These are phyloP conservation scores for Hansenula anomala DNA, from an alignment of 1,139 yeast genomes.

Conservation along the genomic window DNA sequence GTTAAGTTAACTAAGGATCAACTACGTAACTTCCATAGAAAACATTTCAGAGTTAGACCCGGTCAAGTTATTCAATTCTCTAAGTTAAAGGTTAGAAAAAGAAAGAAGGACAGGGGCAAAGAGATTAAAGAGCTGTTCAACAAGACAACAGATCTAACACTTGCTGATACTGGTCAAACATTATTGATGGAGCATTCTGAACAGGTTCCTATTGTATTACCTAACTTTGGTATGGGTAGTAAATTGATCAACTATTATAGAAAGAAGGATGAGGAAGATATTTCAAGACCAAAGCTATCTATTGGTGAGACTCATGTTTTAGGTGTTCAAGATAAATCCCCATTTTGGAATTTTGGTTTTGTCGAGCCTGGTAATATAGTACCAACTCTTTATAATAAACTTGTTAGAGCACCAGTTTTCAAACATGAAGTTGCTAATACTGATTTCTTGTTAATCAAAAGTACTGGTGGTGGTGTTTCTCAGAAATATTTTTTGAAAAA, in stretches of 20 bases:
- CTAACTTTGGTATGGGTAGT: conserved; percentile 95
- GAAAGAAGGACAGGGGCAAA: conserved; percentile 86
- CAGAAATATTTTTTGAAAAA: conserved; percentile 54
- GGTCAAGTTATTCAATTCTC: conserved; percentile 75
- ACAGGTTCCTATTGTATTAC: conserved; percentile 77
- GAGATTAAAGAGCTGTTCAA: conserved; percentile 70
- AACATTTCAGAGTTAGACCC: conserved; percentile 69
- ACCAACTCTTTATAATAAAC: conserved; percentile 88
- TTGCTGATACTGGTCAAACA: conserved; percentile 77
- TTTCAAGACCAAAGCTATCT: conserved; percentile 79
- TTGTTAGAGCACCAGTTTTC: conserved; percentile 91
- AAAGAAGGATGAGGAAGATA: conserved; percentile 76
- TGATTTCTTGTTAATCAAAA: conserved; percentile 76
- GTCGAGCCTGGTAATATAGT: conserved; percentile 94
- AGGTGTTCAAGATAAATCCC: conserved; percentile 92
- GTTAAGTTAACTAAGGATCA: conserved; percentile 69
- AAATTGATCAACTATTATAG: conserved; percentile 91
- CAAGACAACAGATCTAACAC: conserved; percentile 68
- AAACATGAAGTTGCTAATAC: conserved; percentile 75
- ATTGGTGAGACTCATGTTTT: conserved; percentile 95
- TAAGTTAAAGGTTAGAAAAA: conserved; percentile 73
- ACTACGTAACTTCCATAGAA: conserved; percentile 77
- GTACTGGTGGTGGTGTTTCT: conserved; percentile 73
- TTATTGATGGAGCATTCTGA: conserved; percentile 87
- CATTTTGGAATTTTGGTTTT: conserved; percentile 98